Evolutionary conservation across 192 early-diverging fungal genomes (phyloP).

Genomic region (Backusella circina): DNA sequence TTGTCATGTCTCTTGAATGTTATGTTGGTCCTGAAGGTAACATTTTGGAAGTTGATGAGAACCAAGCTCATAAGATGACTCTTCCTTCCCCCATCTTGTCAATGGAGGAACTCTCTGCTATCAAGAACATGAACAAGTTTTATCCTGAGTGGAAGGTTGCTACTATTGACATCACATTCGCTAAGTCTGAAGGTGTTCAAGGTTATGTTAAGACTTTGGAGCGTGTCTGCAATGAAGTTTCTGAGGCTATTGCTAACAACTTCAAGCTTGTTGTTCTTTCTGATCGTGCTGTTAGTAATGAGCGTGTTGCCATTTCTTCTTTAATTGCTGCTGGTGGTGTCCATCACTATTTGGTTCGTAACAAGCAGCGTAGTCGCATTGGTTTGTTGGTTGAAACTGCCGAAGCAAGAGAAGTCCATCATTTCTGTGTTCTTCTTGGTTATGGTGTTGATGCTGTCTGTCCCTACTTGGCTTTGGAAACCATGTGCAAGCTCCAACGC

Average conservation of each 20-base stretch:
- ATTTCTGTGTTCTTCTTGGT: constrained; percentile 91
- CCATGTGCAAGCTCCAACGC: constrained; percentile 84
- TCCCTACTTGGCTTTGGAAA: constrained; percentile 90
- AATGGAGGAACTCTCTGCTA: constrained; percentile 73
- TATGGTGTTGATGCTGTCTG: constrained; percentile 95
- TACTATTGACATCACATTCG: constrained; percentile 87
- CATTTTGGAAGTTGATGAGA: constrained; percentile 78
- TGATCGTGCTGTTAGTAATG: constrained; percentile 59
- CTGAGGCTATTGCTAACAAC: constrained; percentile 73
- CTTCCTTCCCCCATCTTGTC: constrained; percentile 89
- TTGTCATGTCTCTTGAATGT: constrained; percentile 96
- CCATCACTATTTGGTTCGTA: constrained; percentile 89
- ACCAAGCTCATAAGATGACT: constrained; percentile 75
- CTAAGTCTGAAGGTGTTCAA: constrained; percentile 63
- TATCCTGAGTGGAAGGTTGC: constrained; percentile 75
- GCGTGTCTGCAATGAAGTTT: constrained; percentile 82
- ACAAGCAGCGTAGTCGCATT: constrained; percentile 84
- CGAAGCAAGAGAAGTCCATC: constrained; percentile 95
- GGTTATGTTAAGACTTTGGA: constrained; percentile 83
- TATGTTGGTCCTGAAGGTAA: constrained; percentile 95
- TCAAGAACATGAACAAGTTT: constrained; percentile 65
- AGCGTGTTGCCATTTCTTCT: constrained; percentile 79
- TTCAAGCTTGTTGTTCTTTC: constrained; percentile 84
- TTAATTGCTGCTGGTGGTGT: constrained; percentile 88
- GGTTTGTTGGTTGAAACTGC: constrained; percentile 88